These are phyloP conservation scores for Suillus clintonianus DNA, from an alignment of 768 basidiomycete species.

Conservation along the genomic window DNA sequence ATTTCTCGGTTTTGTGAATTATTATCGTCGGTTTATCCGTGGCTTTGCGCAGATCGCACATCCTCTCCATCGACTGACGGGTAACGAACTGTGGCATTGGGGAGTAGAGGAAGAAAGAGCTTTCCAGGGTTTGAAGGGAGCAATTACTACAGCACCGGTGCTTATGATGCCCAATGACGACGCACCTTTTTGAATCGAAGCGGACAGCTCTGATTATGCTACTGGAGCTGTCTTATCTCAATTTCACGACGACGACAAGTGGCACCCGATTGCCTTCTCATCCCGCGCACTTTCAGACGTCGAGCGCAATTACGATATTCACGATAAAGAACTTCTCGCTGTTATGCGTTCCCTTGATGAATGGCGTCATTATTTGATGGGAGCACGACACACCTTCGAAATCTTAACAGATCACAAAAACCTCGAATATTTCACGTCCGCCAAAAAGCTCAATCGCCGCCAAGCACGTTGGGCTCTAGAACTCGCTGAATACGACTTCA, in stretches of 20 bases:
- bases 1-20: conserved; percentile 45
- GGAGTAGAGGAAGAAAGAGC: conserved; percentile 11
- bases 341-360: conserved; percentile 19
- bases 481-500: no score
- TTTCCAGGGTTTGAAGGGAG: conserved; percentile 32
- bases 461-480: no score
- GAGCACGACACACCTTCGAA: background rate
- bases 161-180: conserved; percentile 13
- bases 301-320: conserved; percentile 46
- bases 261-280: conserved; percentile 41
- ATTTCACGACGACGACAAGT: conserved; percentile 14
- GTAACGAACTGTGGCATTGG: conserved; percentile 33
- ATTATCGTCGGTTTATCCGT: conserved; percentile 36
- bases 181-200: conserved; percentile 24
- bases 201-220: conserved; percentile 34
- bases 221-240: conserved; percentile 33
- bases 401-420: conserved; percentile 42
- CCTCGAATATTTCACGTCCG: no score
- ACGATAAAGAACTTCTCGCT: conserved; percentile 38
- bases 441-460: no score
- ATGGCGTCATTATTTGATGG: conserved; percentile 8
- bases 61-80: conserved; percentile 30
- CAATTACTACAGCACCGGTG: conserved; percentile 29
- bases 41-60: conserved; percentile 31
- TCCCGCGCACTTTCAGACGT: conserved; percentile 33